Percentiles rank a stretch among this genome's conserved stretches.
These are phyloP conservation scores for Fusarium goolgardi DNA, from an alignment of 2,329 filamentous ascomycete species.

Conservation along the genomic window DNA sequence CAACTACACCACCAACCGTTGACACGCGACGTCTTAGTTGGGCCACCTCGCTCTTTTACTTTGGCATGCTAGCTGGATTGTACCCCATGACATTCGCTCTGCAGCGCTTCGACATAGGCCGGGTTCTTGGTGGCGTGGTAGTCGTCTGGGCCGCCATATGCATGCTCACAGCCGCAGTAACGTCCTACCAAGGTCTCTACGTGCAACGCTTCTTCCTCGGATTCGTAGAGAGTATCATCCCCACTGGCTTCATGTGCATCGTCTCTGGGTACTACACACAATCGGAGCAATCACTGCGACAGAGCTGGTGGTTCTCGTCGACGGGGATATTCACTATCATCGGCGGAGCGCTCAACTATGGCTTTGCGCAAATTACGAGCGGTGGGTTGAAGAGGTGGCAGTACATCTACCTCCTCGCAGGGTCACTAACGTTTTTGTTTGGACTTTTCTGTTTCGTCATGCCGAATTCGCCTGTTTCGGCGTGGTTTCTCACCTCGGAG, in stretches of 20 bases:
- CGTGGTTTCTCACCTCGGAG: conserved; percentile 74
- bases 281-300: conserved; percentile 70
- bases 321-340: conserved; percentile 71
- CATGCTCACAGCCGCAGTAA: conserved; percentile 75
- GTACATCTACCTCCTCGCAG: conserved; percentile 76
- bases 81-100: conserved; percentile 79
- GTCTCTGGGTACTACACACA: conserved; percentile 73
- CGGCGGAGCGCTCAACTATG: conserved; percentile 74
- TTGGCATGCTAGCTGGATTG: conserved; percentile 79
- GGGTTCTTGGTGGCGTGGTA: conserved; percentile 71
- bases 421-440: conserved; percentile 71
- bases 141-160: conserved; percentile 75
- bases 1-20: conserved; percentile 63
- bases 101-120: conserved; percentile 74
- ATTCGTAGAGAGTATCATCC: conserved; percentile 72
- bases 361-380: conserved; percentile 70
- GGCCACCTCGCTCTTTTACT: conserved; percentile 85
- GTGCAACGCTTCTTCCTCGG: conserved; percentile 74
- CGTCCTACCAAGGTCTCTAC: conserved; percentile 71
- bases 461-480: conserved; percentile 73
- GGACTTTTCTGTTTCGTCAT: conserved; percentile 73
- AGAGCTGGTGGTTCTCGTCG: conserved; percentile 74
- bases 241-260: conserved; percentile 74
- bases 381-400: conserved; percentile 72
- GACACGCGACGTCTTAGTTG: conserved; percentile 77